Evolutionary conservation across 2,329 filamentous ascomycete species (phyloP), one percentile per base, ranked within the genome.

Genomic region (Sordariomycetes sp.): DNA sequence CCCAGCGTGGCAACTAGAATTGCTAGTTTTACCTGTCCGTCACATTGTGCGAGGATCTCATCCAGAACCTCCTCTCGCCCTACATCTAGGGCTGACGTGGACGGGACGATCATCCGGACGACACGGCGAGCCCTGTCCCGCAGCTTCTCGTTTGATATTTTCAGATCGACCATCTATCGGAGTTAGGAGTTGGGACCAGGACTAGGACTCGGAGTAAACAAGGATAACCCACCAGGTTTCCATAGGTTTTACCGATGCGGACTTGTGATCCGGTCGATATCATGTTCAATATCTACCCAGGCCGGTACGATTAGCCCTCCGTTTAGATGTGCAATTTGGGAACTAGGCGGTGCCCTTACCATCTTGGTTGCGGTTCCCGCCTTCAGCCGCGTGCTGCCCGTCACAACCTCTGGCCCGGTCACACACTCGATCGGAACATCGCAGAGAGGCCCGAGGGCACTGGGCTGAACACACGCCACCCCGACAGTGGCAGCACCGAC

Each of bases 341-440:
- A 48, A n/a, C 14, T 11, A n/a, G 40, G 22, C 6, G 7, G 7
- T 11, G 8, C 6, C n/a, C 46, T 22, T 76, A 74, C 71, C 59
- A 76, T 60, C 61, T 77, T 77, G 0, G 74, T 76, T 1, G 71
- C 73, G 0, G 72, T 76, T 18, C 74, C 74, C 1, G 74, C 73
- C 61, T 76, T 76, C 59, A 76, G 66, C 34, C 74, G 65, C 1
- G 74, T 77, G 61, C 74, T 77, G 2, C 74, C 74, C n/a, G 73
- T 74, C 3, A 76, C 67, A 3, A 74, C 70, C 62, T 76, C 74
- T 1, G 74, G 68, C 0, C 74, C 74, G 1, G 72, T 71, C 1
- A 76, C 64, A n/a, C 69, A 65, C 20, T 65, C 65, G 55, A 76
- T 73, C 57, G 74, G 54, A 53, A 64, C 61, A 54, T 66, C 64